These are phyloP conservation scores for Suhomyces canberraensis DNA, from an alignment of 805 yeast species.

Conservation along the genomic window DNA sequence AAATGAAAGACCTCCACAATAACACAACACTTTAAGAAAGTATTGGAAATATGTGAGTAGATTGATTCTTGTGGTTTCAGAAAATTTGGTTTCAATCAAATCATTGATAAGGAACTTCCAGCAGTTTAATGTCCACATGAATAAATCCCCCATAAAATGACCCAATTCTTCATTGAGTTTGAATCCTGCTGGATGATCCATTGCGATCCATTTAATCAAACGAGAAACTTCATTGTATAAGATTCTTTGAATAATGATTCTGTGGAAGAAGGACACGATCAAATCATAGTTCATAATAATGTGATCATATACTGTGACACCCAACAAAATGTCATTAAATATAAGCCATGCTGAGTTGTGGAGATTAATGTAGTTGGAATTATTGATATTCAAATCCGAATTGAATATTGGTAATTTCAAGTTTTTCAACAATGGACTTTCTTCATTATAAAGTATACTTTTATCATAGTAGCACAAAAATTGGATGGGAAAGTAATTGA, in stretches of 20 bases:
- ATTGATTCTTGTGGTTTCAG: neutral
- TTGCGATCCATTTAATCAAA: constrained; percentile 70
- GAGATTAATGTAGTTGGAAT: constrained; percentile 64
- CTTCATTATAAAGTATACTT: constrained; percentile 15
- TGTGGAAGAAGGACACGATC: constrained; percentile 20
- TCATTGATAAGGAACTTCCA: constrained; percentile 40
- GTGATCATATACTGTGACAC: constrained; percentile 53
- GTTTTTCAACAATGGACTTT: constrained; percentile 43
- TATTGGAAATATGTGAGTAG: constrained; percentile 2
- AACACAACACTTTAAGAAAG: constrained; percentile 21
- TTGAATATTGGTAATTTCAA: constrained; percentile 35
- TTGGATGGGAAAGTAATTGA: constrained; percentile 77
- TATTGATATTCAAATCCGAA: constrained; percentile 35
- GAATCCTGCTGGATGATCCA: constrained; percentile 84
- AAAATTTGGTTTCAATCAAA: constrained; percentile 4
- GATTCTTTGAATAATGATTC: constrained; percentile 31
- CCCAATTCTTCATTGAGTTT: constrained; percentile 87
- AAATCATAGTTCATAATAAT: constrained; percentile 30
- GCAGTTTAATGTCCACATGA: constrained; percentile 77
- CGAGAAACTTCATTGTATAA: constrained; percentile 45
- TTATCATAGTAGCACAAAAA: constrained; percentile 54
- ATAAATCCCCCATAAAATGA: constrained; percentile 78
- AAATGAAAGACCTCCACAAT: constrained; percentile 63
- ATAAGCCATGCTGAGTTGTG: constrained; percentile 89
- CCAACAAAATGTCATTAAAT: constrained; percentile 75